phyloP scores from a whole-genome alignment of 768 basidiomycete genomes.

The Pleurotus citrinopileatus region DNA sequence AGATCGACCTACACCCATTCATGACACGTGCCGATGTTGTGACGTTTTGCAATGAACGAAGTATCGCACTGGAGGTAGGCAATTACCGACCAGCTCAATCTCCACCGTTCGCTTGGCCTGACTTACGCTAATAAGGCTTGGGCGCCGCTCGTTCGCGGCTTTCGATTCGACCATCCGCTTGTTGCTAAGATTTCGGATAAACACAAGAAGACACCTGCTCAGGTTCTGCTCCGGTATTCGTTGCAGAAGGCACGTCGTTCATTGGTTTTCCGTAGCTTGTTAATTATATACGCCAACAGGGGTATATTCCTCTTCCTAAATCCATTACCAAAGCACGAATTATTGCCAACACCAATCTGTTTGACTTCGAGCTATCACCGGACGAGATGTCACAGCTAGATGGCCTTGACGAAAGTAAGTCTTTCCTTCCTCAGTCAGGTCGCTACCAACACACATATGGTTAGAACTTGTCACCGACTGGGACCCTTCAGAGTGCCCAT shows the following conservation, averaged over 20 bases:
- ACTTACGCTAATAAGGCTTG: slow-evolving; percentile 47
- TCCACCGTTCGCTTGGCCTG: not conserved
- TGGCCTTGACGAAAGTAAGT: slow-evolving; percentile 49
- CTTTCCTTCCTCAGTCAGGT: not conserved
- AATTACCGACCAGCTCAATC: not conserved
- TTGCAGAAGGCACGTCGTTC: slow-evolving; percentile 61
- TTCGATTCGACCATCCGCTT: slow-evolving; percentile 58
- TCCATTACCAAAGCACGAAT: slow-evolving; percentile 53
- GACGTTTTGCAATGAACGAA: slow-evolving; percentile 49
- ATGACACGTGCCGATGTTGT: slow-evolving; percentile 66
- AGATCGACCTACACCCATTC: slow-evolving; percentile 66
- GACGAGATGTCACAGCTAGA: slow-evolving; percentile 52
- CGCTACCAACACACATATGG: not conserved
- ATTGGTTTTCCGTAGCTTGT: not conserved
- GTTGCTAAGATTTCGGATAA: slow-evolving; percentile 47
- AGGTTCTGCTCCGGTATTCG: slow-evolving; percentile 68
- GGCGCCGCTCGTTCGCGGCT: slow-evolving; percentile 67
- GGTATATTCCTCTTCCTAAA: slow-evolving; percentile 67
- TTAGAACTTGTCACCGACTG: slow-evolving; percentile 8
- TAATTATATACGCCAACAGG: slow-evolving; percentile 23
- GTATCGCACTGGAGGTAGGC: slow-evolving; percentile 61
- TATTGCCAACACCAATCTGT: slow-evolving; percentile 56
- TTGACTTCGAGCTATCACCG: slow-evolving; percentile 53
- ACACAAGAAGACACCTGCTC: slow-evolving; percentile 54
- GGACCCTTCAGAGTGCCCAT: slow-evolving; percentile 9